phyloP scores from a whole-genome alignment of 805 yeast species.

The Zygosaccharomyces lentus region DNA sequence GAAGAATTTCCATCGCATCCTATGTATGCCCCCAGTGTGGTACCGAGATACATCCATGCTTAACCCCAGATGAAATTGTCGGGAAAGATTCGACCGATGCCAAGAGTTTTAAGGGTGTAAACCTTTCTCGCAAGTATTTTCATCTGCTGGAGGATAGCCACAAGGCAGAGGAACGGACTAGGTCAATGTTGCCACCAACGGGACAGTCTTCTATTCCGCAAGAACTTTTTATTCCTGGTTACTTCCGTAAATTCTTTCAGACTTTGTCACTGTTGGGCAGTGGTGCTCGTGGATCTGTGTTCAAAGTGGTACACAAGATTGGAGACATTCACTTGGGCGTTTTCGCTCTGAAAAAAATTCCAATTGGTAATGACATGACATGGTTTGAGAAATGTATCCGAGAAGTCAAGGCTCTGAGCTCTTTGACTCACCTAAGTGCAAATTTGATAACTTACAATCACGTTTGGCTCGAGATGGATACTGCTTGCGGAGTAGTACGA shows the following conservation, averaged over 20 bases:
- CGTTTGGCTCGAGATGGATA: slow-evolving; percentile 77
- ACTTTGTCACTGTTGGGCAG: slow-evolving; percentile 61
- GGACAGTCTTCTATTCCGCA: slow-evolving; percentile 39
- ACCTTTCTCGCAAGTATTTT: slow-evolving; percentile 22
- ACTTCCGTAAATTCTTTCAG: slow-evolving; percentile 67
- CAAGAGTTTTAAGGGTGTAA: slow-evolving; percentile 5
- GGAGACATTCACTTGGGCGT: slow-evolving; percentile 69
- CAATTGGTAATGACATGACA: slow-evolving; percentile 71
- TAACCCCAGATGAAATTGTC: neutral
- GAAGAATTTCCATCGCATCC: slow-evolving; percentile 20
- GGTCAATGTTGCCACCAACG: slow-evolving; percentile 11
- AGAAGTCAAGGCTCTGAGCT: slow-evolving; percentile 70
- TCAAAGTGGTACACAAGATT: slow-evolving; percentile 71
- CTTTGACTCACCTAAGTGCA: slow-evolving; percentile 43
- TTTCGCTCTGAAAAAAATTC: slow-evolving; percentile 81
- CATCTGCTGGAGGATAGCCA: slow-evolving; percentile 21
- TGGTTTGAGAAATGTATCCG: slow-evolving; percentile 66
- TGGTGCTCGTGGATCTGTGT: slow-evolving; percentile 83
- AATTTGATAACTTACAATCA: slow-evolving; percentile 83
- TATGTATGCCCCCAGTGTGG: slow-evolving; percentile 33
- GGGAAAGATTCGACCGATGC: neutral
- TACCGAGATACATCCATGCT: slow-evolving; percentile 20
- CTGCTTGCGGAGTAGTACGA: slow-evolving; percentile 40
- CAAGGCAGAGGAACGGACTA: slow-evolving; percentile 6
- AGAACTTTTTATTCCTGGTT: slow-evolving; percentile 74